Conservation (phyloP, 2,329 filamentous ascomycete genomes). For the Stachybotrys elegans region DNA sequence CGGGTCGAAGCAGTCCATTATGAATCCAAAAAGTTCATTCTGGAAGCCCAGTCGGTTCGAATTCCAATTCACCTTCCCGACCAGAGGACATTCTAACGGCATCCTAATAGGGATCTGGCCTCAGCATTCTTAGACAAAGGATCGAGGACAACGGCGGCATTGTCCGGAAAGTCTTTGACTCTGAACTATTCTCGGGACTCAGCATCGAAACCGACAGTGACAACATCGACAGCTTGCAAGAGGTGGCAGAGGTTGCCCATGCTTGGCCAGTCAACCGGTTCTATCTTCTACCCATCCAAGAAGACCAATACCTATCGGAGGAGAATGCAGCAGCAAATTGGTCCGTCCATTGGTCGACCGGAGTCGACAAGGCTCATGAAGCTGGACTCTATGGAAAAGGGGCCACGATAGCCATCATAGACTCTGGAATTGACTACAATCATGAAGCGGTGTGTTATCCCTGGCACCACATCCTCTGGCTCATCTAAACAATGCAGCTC, state of each 20-base stretch:
- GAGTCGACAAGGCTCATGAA: constrained; percentile 12
- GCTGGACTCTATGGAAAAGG: constrained; percentile 12
- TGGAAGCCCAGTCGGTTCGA: no score
- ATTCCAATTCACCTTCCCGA: no score
- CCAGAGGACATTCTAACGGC: no score
- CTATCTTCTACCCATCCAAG: neutral
- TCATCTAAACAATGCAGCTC: constrained; percentile 10
- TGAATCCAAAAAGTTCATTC: no score
- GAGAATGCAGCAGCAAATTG: neutral
- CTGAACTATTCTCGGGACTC: constrained; percentile 4
- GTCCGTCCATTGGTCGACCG: constrained; percentile 9
- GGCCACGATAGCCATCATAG: constrained; percentile 12
- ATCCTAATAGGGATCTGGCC: no score
- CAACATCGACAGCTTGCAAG: neutral
- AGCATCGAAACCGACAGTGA: constrained; percentile 4
- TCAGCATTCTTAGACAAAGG: no score
- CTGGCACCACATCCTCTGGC: neutral
- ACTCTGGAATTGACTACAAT: constrained; percentile 13
- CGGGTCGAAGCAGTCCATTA: no score
- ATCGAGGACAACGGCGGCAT: no score
- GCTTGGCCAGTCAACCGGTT: neutral
- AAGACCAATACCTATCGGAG: neutral
- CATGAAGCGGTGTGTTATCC: constrained; percentile 10
- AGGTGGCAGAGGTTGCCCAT: neutral
- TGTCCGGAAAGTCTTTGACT: no score